phyloP scores from a whole-genome alignment of 2,329 filamentous ascomycete genomes.

The Epichloe bromicola region DNA sequence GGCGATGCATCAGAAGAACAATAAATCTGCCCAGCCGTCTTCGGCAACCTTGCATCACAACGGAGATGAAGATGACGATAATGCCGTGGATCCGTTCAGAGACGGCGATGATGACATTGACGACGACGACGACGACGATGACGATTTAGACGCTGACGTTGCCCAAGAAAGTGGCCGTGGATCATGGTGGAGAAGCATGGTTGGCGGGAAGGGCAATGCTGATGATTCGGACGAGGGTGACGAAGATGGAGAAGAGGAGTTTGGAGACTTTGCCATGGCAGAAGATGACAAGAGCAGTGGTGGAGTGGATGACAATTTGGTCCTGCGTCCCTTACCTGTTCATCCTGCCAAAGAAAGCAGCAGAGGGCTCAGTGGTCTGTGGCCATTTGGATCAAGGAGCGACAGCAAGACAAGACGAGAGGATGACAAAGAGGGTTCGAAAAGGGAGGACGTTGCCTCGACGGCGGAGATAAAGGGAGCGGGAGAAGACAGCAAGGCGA shows the following conservation, averaged over 20 bases:
- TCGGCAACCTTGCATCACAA: conserved; percentile 26
- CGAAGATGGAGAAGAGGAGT: conserved; percentile 50
- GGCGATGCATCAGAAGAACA: conserved; percentile 58
- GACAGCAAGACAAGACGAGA: conserved; percentile 16
- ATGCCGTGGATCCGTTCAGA: conserved; percentile 32
- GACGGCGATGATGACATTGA: conserved; percentile 38
- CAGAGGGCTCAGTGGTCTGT: conserved; percentile 38
- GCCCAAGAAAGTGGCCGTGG: conserved; percentile 22
- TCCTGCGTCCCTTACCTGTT: conserved; percentile 41
- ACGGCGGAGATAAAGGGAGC: conserved; percentile 2
- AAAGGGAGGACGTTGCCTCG: conserved; percentile 7
- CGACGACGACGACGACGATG: conserved; percentile 34
- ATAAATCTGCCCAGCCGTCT: conserved; percentile 32
- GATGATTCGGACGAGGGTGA: conserved; percentile 38
- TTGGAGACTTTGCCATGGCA: conserved; percentile 57
- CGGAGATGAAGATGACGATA: conserved; percentile 26
- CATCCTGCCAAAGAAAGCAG: conserved; percentile 32
- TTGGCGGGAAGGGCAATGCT: conserved; percentile 24
- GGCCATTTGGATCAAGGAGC: conserved; percentile 40
- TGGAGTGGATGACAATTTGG: conserved; percentile 25
- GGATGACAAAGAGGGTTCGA: conserved; percentile 17
- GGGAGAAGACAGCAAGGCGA: conserved; percentile 26
- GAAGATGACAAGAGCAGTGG: conserved; percentile 29
- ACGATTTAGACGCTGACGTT: conserved; percentile 38
- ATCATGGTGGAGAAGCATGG: conserved; percentile 36